Conservation (phyloP, 371 early-diverging fungal genomes). For the Smittium mucronatum region DNA sequence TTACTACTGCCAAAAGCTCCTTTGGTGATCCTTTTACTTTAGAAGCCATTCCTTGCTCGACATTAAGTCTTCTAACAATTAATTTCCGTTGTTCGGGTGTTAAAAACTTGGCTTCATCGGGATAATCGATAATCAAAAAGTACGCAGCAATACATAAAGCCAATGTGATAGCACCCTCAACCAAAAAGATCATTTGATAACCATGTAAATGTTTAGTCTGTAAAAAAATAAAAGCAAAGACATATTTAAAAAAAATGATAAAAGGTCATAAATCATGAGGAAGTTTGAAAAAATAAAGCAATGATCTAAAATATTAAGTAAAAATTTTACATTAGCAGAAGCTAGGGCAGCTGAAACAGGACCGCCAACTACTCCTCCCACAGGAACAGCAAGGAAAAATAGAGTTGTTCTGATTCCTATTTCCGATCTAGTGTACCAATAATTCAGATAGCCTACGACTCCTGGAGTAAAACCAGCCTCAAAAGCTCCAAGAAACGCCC, state of each 20-base stretch:
- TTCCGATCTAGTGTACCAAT: slow-evolving; percentile 26
- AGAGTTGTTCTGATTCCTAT: slow-evolving; percentile 26
- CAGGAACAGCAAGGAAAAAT: slow-evolving; percentile 25
- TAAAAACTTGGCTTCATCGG: slow-evolving; percentile 23
- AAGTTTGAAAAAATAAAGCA: not conserved
- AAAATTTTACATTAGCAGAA: slow-evolving; percentile 3
- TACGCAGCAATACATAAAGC: slow-evolving; percentile 17
- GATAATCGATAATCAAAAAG: slow-evolving; percentile 22
- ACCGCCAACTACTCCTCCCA: slow-evolving; percentile 26
- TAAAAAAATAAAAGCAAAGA: slow-evolving; percentile 13
- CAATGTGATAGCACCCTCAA: slow-evolving; percentile 18
- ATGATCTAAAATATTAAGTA: not conserved
- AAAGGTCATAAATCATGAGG: not conserved
- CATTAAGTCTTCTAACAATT: slow-evolving; percentile 18
- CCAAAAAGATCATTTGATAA: slow-evolving; percentile 25
- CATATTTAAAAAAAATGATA: not conserved
- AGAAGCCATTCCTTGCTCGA: slow-evolving; percentile 20
- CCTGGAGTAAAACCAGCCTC: slow-evolving; percentile 53
- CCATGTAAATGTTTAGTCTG: slow-evolving; percentile 11
- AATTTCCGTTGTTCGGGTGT: slow-evolving; percentile 15
- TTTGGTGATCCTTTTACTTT: slow-evolving; percentile 19
- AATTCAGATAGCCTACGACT: slow-evolving; percentile 24
- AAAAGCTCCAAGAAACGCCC: slow-evolving; percentile 49
- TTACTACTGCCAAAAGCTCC: slow-evolving; percentile 15
- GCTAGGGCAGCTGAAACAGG: slow-evolving; percentile 23